These are phyloP conservation scores for Cladochytrium replicatum DNA, from an alignment of 192 early-diverging fungal genomes.

Conservation along the genomic window DNA sequence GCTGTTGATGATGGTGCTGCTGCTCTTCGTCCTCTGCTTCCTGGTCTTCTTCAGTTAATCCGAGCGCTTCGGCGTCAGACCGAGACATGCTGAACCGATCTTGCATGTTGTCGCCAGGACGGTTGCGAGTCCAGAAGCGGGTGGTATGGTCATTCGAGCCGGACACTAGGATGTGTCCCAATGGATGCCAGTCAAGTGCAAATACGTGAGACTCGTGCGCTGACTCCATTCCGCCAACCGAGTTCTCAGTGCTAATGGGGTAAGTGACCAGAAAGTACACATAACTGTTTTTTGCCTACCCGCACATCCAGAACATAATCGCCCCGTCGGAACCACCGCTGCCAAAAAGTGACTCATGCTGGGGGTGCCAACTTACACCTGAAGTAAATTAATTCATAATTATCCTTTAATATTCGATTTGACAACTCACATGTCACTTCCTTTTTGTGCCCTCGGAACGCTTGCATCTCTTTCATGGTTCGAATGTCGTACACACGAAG, in stretches of 20 bases:
- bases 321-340: constrained; percentile 86
- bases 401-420: not conserved
- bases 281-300: constrained; percentile 32
- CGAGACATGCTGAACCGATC: constrained; percentile 32
- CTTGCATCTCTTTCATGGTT: constrained; percentile 80
- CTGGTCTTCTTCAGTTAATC: constrained; percentile 4
- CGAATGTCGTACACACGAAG: constrained; percentile 92
- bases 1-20: too few species aligned
- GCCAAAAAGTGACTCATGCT: constrained; percentile 79
- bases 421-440: constrained; percentile 67
- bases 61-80: constrained; percentile 16
- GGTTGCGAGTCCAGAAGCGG: constrained; percentile 86
- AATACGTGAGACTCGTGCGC: constrained; percentile 88
- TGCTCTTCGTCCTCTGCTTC: not conserved
- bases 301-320: constrained; percentile 79
- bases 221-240: constrained; percentile 49
- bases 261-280: constrained; percentile 14
- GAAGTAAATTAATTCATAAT: constrained; percentile 5
- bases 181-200: constrained; percentile 94
- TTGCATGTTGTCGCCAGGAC: constrained; percentile 63
- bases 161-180: constrained; percentile 87
- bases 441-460: constrained; percentile 76
- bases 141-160: constrained; percentile 96
- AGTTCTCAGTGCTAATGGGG: constrained; percentile 25
- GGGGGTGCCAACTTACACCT: constrained; percentile 91